Evolutionary conservation across 768 basidiomycete genomes (phyloP).

Genomic region (Auricularia sp.): DNA sequence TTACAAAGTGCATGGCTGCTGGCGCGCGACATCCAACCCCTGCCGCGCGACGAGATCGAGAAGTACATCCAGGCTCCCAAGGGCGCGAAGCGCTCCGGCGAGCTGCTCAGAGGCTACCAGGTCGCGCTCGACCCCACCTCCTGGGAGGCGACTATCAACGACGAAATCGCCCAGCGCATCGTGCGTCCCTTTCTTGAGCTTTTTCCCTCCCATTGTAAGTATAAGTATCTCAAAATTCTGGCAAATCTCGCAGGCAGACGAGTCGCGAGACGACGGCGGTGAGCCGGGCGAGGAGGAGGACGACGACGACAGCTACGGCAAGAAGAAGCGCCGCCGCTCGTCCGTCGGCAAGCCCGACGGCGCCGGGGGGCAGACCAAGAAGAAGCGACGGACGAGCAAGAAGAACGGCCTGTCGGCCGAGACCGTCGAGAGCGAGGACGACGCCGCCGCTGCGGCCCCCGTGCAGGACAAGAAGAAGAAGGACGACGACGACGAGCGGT

Average conservation of each 20-base stretch:
- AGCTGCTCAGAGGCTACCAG: conserved; percentile 57
- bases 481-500: conserved; percentile 49
- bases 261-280: conserved; percentile 38
- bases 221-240: too few relatives aligned
- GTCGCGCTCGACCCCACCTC: conserved; percentile 65
- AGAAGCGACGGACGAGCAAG: conserved; percentile 17
- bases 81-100: conserved; percentile 53
- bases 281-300: conserved; percentile 35
- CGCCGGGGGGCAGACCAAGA: conserved; percentile 18
- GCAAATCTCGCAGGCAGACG: background rate
- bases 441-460: conserved; percentile 46
- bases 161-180: conserved; percentile 25
- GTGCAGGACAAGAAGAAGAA: conserved; percentile 47
- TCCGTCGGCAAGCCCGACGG: conserved; percentile 30
- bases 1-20: conserved; percentile 69
- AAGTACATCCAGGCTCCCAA: conserved; percentile 67
- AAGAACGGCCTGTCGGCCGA: conserved; percentile 38
- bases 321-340: conserved; percentile 30
- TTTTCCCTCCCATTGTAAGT: background rate
- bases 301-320: conserved; percentile 13
- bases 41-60: conserved; percentile 73
- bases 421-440: conserved; percentile 37
- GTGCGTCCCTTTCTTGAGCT: conserved; percentile 35
- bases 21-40: conserved; percentile 69
- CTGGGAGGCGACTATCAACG: conserved; percentile 39